Evolutionary conservation across 129 eudicot species (phyloP).

Genomic region (Saposhnikovia divaricata): DNA sequence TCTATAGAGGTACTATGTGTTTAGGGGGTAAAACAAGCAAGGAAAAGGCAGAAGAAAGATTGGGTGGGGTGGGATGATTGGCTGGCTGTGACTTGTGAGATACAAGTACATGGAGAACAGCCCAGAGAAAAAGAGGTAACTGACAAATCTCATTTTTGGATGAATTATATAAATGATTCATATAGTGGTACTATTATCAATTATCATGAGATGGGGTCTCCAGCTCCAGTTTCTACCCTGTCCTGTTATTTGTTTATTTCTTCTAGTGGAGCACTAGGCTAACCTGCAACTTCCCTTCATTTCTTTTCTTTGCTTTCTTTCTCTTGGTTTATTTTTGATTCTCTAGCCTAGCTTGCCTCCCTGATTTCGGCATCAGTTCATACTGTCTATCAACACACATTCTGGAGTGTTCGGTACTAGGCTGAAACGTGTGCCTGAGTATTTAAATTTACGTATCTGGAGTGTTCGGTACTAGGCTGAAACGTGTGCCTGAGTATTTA

Average conservation of each 20-base stretch:
- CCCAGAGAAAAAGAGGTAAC: neutral
- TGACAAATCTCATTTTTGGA: constrained; percentile 19
- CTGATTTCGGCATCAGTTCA: neutral
- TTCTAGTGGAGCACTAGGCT: neutral
- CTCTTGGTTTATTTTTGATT: neutral
- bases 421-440: neutral
- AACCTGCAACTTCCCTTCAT: neutral
- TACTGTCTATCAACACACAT: neutral
- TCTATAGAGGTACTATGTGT: neutral
- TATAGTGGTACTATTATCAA: neutral
- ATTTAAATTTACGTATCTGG: neutral
- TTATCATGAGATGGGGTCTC: constrained; percentile 1
- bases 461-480: neutral
- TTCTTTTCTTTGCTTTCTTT: neutral
- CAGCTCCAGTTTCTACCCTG: neutral
- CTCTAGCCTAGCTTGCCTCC: neutral
- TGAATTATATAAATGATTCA: constrained; percentile 7
- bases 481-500: neutral
- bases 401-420: no score
- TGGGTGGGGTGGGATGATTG: neutral
- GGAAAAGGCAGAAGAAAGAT: neutral
- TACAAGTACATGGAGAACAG: constrained; percentile 15
- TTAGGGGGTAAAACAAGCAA: neutral
- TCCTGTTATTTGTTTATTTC: neutral
- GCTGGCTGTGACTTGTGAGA: constrained; percentile 12